phyloP scores from a whole-genome alignment of 2,329 filamentous ascomycete genomes.

The Passalora sequoiae region DNA sequence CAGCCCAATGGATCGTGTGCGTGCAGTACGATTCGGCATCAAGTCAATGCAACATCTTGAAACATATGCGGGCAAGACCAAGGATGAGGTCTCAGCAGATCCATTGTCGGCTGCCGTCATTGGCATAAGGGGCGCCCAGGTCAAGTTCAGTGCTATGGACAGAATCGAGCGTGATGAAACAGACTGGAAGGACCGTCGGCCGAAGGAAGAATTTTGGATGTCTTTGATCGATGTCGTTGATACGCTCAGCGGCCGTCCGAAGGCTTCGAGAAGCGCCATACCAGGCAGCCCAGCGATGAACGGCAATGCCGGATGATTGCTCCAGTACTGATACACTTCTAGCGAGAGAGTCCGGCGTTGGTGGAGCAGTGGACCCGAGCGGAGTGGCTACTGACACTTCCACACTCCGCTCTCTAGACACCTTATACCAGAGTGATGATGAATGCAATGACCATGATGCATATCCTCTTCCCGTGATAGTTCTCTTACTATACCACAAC shows the following conservation, averaged over 20 bases:
- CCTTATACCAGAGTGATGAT: too few relatives aligned
- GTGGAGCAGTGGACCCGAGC: not conserved
- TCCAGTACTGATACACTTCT: not conserved
- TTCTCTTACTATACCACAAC: not conserved
- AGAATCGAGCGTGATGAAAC: slow-evolving; percentile 78
- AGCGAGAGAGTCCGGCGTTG: slow-evolving; percentile 11
- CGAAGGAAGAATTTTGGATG: slow-evolving; percentile 81
- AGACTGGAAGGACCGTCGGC: slow-evolving; percentile 86
- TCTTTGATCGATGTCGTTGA: slow-evolving; percentile 75
- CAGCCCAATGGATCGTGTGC: slow-evolving; percentile 90
- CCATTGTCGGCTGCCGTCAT: slow-evolving; percentile 74
- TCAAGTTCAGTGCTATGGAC: slow-evolving; percentile 80
- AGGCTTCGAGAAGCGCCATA: slow-evolving; percentile 17
- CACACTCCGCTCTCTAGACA: too few relatives aligned
- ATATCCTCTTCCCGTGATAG: not conserved
- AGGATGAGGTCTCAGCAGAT: slow-evolving; percentile 66
- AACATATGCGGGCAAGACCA: slow-evolving; percentile 61
- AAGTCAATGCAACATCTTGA: slow-evolving; percentile 93
- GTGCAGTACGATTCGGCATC: slow-evolving; percentile 85
- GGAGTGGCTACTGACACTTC: not conserved
- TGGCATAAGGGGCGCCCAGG: slow-evolving; percentile 82
- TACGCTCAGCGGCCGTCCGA: slow-evolving; percentile 65
- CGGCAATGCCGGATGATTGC: slow-evolving; percentile 1
- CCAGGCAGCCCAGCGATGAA: slow-evolving; percentile 18
- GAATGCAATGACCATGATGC: slow-evolving; percentile 2